Percentiles rank a stretch among this genome's conserved stretches.
Conservation (phyloP, 2,329 filamentous ascomycete genomes). For the Claviceps africana region DNA sequence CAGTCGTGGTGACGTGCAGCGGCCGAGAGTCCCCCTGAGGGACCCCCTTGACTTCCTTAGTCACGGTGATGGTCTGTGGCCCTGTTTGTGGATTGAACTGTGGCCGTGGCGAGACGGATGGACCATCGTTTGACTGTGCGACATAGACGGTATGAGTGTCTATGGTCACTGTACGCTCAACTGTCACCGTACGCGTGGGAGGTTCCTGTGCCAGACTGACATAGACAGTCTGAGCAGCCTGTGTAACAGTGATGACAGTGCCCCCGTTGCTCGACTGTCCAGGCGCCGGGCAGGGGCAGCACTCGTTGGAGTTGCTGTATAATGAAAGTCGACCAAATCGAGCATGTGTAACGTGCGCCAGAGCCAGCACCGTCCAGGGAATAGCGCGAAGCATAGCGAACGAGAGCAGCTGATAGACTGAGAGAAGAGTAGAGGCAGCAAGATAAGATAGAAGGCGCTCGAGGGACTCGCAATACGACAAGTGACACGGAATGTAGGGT, state of each 20-base stretch:
- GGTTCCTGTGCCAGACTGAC: conserved; percentile 9
- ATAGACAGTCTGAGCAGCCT: conserved; percentile 15
- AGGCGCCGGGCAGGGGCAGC: conserved; percentile 16
- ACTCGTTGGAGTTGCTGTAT: conserved; percentile 12
- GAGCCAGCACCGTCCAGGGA: conserved; percentile 14
- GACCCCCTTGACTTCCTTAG: background rate
- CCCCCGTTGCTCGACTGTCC: conserved; percentile 6
- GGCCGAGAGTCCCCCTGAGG: background rate
- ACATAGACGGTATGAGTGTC: conserved; percentile 8
- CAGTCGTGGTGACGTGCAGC: conserved; percentile 10
- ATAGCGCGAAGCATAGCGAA: conserved; percentile 14
- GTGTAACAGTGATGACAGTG: conserved; percentile 15
- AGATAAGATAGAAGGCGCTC: background rate
- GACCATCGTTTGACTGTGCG: conserved; percentile 1
- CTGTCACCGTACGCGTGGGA: conserved; percentile 8
- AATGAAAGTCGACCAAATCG: conserved; percentile 10
- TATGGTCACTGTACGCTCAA: conserved; percentile 10
- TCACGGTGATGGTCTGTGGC: conserved; percentile 5
- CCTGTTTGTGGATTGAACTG: background rate
- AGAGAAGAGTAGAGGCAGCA: no score
- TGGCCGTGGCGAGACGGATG: conserved; percentile 5
- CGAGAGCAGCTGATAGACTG: background rate
- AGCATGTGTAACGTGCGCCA: conserved; percentile 15
- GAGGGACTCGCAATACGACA: background rate
- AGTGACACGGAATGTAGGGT: background rate